Conservation (phyloP, 2,329 filamentous ascomycete genomes). For the Fusarium nurragi region DNA sequence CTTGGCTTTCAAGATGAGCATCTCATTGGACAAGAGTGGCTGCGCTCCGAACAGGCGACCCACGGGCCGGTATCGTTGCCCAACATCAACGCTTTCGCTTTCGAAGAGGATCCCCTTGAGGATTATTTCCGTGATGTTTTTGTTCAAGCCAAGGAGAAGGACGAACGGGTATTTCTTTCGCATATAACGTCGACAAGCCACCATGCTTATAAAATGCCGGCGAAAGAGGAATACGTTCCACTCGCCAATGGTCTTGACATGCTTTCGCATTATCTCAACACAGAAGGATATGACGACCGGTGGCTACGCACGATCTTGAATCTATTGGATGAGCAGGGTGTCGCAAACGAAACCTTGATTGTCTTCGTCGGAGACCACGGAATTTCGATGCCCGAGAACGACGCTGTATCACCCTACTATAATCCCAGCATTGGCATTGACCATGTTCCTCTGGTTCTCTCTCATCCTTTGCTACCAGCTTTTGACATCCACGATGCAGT, state of each 20-base stretch:
- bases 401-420: conserved; percentile 45
- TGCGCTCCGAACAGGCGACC: conserved; percentile 44
- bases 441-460: conserved; percentile 47
- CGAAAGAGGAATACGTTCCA: conserved; percentile 41
- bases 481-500: conserved; percentile 45
- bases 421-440: conserved; percentile 46
- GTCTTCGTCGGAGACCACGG: conserved; percentile 50
- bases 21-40: conserved; percentile 45
- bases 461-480: conserved; percentile 45
- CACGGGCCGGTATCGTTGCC: conserved; percentile 44
- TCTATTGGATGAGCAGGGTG: conserved; percentile 46
- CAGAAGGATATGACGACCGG: conserved; percentile 46
- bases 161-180: conserved; percentile 48
- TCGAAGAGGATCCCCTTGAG: conserved; percentile 46
- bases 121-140: conserved; percentile 49
- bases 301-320: conserved; percentile 47
- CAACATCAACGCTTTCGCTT: conserved; percentile 51
- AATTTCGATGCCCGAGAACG: conserved; percentile 47
- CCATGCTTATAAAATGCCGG: conserved; percentile 47
- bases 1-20: conserved; percentile 46
- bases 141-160: conserved; percentile 43
- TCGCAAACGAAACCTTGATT: conserved; percentile 48
- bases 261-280: conserved; percentile 47
- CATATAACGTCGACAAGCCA: conserved; percentile 45
- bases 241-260: conserved; percentile 43